Evolutionary conservation across 441 rosid species (phyloP), one percentile per base, ranked within the genome.

Genomic region (California macrophylla): DNA sequence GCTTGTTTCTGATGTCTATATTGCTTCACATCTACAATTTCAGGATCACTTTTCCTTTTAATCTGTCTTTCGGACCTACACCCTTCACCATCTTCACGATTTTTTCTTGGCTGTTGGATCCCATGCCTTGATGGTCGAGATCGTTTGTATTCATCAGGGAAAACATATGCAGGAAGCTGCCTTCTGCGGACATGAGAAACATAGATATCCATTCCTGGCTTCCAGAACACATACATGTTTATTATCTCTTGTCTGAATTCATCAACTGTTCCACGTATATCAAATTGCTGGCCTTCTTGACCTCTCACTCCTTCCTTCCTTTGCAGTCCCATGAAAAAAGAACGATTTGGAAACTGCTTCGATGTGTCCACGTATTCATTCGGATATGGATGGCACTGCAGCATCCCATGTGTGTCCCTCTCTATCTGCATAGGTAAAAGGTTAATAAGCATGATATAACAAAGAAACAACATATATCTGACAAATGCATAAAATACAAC

Each of bases 341-440:
- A 80, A 71, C 80, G 71, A 69, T 85, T 87, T 42, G 82, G 76
- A 72, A 87, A 78, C 29, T 69, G 82, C 79, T 76, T 85, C 1
- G 88, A 81, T 0, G 71, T 52, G 70, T 86, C 88, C 4, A 63
- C 71, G 66, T 82, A 85, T 24, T 82, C 91, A 8, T 80, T 75
- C 70, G 91, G 86, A 72, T 84, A 79, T 24, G 91, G 91, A 79
- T 86, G 93, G 72, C 93, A 88, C 76, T 86, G 89, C 79, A 88
- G 60, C 82, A 80, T 85, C 68, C 89, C 89, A 67, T 68, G 66
- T 3, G 93, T 88, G 68, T 81, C 87, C n/a, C 89, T 79, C 73
- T 86, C 93, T 74, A 88, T 88, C 91, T 88, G 84, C 76, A 71
- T 4, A 21, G 13, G 62, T 56, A n/a, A 42, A 58, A 23, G 64